Evolutionary conservation across 2,329 filamentous ascomycete genomes (phyloP).

Genomic region (Hymenoscyphus albidus): DNA sequence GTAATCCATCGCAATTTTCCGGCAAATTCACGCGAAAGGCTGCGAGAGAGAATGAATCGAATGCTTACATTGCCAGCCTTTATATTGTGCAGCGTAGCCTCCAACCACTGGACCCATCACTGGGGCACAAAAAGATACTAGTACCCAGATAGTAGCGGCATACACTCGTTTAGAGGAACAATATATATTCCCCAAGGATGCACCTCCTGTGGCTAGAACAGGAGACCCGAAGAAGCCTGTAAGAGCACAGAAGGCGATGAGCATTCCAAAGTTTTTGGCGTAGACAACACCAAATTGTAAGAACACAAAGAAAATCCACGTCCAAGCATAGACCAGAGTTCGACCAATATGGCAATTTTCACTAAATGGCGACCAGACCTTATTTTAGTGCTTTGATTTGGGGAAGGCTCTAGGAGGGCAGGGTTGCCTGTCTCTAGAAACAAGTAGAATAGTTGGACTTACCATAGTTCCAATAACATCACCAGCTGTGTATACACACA

Average conservation of each 20-base stretch:
- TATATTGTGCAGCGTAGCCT: conserved; percentile 52
- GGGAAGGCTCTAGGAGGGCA: background rate
- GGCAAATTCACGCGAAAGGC: background rate
- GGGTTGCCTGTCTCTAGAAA: background rate
- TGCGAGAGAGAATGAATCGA: background rate
- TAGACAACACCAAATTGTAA: conserved; percentile 36
- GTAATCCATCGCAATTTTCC: background rate
- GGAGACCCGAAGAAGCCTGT: conserved; percentile 10
- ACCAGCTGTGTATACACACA: conserved; percentile 59
- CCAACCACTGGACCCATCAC: conserved; percentile 43
- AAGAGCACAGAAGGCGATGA: conserved; percentile 34
- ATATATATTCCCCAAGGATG: conserved; percentile 44
- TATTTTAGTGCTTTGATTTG: background rate
- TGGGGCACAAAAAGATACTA: background rate
- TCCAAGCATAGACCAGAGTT: conserved; percentile 63
- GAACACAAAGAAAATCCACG: conserved; percentile 56
- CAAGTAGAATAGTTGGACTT: background rate
- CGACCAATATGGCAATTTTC: conserved; percentile 65
- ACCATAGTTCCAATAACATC: conserved; percentile 58
- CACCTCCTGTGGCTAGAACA: conserved; percentile 45
- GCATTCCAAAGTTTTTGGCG: conserved; percentile 43
- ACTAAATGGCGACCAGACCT: conserved; percentile 58
- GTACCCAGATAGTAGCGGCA: conserved; percentile 2
- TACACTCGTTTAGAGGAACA: conserved; percentile 1
- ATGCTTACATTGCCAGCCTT: conserved; percentile 48